A percentile compares a stretch with the other conserved stretches of the same genome.
These are phyloP conservation scores for Alnus glutinosa DNA, from an alignment of 306 rosid genomes.

Conservation along the genomic window DNA sequence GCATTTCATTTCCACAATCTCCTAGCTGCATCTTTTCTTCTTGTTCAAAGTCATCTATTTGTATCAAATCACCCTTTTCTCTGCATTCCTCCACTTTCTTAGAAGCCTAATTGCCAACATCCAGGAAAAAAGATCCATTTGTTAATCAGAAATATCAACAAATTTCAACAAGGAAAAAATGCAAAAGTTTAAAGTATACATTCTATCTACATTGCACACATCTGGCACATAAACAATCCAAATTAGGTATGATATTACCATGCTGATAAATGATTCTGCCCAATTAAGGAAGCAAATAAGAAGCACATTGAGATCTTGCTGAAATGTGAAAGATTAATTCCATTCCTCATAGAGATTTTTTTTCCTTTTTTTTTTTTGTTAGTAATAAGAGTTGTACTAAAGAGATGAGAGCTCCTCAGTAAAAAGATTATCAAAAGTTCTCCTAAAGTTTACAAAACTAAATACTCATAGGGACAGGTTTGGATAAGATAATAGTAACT, in stretches of 20 bases:
- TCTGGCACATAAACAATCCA: neutral
- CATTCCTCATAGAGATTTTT: neutral
- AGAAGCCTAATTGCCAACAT: constrained; percentile 3
- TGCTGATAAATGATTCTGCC: neutral
- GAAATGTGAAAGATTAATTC: neutral
- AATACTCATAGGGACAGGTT: neutral
- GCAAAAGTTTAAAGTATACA: neutral
- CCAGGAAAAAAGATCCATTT: neutral
- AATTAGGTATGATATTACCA: neutral
- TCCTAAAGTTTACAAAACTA: neutral
- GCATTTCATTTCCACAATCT: neutral
- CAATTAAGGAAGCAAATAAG: neutral
- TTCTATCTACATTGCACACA: neutral
- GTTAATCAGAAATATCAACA: neutral
- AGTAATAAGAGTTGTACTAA: no score
- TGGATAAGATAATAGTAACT: neutral
- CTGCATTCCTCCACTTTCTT: constrained; percentile 3
- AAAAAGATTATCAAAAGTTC: no score
- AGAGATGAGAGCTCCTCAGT: neutral
- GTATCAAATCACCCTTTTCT: neutral
- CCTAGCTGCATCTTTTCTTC: neutral
- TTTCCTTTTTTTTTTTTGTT: no score
- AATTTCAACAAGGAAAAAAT: neutral
- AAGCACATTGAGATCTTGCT: neutral
- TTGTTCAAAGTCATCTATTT: neutral